phyloP scores from a whole-genome alignment of 805 yeast species.

The Lipomyces chichibuensis region DNA sequence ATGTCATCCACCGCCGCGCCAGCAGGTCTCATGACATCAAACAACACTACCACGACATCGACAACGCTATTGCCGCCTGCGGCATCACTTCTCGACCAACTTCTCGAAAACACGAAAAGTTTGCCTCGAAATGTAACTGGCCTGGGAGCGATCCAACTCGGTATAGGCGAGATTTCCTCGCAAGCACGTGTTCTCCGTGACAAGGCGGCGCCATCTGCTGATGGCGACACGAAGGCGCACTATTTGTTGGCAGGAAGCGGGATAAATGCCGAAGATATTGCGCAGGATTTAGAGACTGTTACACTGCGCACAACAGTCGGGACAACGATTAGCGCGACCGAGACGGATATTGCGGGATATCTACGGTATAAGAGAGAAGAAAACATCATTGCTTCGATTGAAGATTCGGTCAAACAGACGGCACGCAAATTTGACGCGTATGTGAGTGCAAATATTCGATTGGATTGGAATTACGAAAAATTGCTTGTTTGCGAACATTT shows the following conservation, averaged over 20 bases:
- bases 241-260: slow-evolving; percentile 90
- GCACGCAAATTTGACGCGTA: slow-evolving; percentile 81
- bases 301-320: slow-evolving; percentile 43
- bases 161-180: slow-evolving; percentile 74
- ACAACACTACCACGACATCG: neutral
- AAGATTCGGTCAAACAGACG: slow-evolving; percentile 71
- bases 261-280: slow-evolving; percentile 80
- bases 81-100: slow-evolving; percentile 32
- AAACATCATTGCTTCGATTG: slow-evolving; percentile 78
- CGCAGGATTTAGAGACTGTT: slow-evolving; percentile 52
- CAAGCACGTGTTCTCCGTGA: slow-evolving; percentile 63
- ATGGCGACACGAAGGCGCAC: slow-evolving; percentile 57
- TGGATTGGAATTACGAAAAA: slow-evolving; percentile 84
- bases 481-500: slow-evolving; percentile 72
- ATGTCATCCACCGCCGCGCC: slow-evolving; percentile 1
- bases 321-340: slow-evolving; percentile 28
- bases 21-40: neutral
- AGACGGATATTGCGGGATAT: slow-evolving; percentile 61
- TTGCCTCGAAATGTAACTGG: slow-evolving; percentile 34
- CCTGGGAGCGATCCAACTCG: slow-evolving; percentile 78
- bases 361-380: slow-evolving; percentile 76
- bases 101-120: slow-evolving; percentile 32
- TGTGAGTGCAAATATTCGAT: slow-evolving; percentile 68
- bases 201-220: slow-evolving; percentile 39
- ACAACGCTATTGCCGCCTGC: slow-evolving; percentile 23